Percentiles rank a stretch among this genome's conserved stretches.
phyloP scores from a whole-genome alignment of 2,329 filamentous ascomycete species.

The Aspergillus quadrilineatus region DNA sequence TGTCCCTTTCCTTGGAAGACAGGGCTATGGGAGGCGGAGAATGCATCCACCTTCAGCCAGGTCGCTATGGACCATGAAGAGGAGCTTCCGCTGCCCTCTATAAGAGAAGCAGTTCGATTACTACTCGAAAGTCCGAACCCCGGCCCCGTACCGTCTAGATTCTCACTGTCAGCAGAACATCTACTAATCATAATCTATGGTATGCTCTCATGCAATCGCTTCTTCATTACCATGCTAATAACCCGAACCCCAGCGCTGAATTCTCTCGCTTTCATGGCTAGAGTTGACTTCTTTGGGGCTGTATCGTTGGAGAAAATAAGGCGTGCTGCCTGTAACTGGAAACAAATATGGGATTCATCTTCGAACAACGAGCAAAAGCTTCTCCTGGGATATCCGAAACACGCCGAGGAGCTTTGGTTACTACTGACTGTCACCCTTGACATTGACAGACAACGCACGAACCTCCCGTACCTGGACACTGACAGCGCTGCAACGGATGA shows the following conservation, averaged over 20 bases:
- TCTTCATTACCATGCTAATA: background rate
- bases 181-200: constrained; percentile 34
- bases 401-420: constrained; percentile 34
- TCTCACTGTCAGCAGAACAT: constrained; percentile 30
- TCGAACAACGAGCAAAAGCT: constrained; percentile 24
- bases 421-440: constrained; percentile 29
- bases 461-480: constrained; percentile 25
- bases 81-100: constrained; percentile 22
- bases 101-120: constrained; percentile 25
- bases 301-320: constrained; percentile 27
- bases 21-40: constrained; percentile 32
- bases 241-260: constrained; percentile 22
- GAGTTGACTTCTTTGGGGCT: constrained; percentile 27
- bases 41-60: constrained; percentile 24
- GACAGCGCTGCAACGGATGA: constrained; percentile 29
- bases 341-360: constrained; percentile 27
- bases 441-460: constrained; percentile 15
- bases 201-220: constrained; percentile 6
- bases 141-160: constrained; percentile 22
- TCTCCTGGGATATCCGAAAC: constrained; percentile 32
- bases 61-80: constrained; percentile 15
- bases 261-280: constrained; percentile 31
- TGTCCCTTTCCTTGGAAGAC: constrained; percentile 33
- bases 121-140: constrained; percentile 24
- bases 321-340: constrained; percentile 30